These are phyloP conservation scores for Floccularia luteovirens DNA, from an alignment of 768 basidiomycete genomes.

Conservation along the genomic window DNA sequence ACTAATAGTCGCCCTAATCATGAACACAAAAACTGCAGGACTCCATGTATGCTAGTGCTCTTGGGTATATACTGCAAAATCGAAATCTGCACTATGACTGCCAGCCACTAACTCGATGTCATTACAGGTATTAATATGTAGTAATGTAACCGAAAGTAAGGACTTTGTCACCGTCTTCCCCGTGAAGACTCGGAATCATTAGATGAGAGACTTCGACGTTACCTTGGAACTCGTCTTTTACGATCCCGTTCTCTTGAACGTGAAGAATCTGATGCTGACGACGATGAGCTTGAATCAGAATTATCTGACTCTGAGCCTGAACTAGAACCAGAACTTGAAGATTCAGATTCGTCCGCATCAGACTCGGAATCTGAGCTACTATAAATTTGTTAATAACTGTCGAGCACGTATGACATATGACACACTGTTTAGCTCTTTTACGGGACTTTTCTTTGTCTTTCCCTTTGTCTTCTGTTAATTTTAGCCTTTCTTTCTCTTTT, in stretches of 20 bases:
- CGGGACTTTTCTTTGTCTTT: constrained; percentile 25
- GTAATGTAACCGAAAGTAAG: constrained; percentile 1
- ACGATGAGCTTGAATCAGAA: constrained; percentile 20
- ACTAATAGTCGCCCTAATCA: constrained; percentile 83
- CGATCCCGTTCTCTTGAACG: constrained; percentile 15
- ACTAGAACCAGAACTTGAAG: constrained; percentile 29
- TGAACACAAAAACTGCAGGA: constrained; percentile 72
- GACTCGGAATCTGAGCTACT: constrained; percentile 24
- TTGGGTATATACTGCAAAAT: not conserved
- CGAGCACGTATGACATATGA: constrained; percentile 1
- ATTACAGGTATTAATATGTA: too few species aligned
- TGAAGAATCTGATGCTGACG: constrained; percentile 27
- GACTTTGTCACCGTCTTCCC: constrained; percentile 5
- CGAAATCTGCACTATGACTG: too few species aligned
- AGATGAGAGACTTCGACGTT: constrained; percentile 8
- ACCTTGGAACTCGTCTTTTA: constrained; percentile 15
- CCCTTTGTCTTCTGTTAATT: constrained; percentile 25
- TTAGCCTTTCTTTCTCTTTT: constrained; percentile 71
- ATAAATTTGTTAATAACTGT: not conserved
- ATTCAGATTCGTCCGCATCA: constrained; percentile 33
- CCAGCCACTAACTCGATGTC: too few species aligned
- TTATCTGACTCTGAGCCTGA: constrained; percentile 30
- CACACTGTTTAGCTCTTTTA: constrained; percentile 29
- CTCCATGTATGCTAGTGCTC: constrained; percentile 21
- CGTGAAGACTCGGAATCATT: constrained; percentile 13